Evolutionary conservation across 2,329 filamentous ascomycete species (phyloP).

Genomic region (Fusarium buharicum): DNA sequence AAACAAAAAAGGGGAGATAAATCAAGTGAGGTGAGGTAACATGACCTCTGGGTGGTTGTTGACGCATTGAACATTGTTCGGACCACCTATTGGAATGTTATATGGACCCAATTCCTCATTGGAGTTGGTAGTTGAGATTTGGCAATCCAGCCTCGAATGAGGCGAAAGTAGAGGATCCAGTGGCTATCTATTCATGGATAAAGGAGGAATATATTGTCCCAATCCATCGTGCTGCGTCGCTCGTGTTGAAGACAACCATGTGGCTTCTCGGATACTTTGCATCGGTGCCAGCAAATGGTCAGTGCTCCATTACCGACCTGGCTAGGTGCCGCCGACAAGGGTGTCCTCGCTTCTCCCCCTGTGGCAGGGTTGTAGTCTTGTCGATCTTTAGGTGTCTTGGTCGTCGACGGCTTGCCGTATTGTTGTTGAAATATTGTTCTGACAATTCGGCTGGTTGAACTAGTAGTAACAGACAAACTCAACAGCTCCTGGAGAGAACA

Average conservation of each 20-base stretch:
- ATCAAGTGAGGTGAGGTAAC: slow-evolving; percentile 37
- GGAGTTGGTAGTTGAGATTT: slow-evolving; percentile 3
- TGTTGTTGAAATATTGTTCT: not conserved
- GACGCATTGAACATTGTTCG: slow-evolving; percentile 26
- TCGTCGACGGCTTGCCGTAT: not conserved
- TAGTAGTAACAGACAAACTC: too few relatives aligned
- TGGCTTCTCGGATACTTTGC: slow-evolving; percentile 35
- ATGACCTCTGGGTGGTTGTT: slow-evolving; percentile 31
- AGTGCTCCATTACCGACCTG: slow-evolving; percentile 33
- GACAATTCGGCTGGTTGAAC: not conserved
- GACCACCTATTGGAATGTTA: slow-evolving; percentile 31
- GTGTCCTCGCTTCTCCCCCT: slow-evolving; percentile 21
- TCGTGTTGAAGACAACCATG: slow-evolving; percentile 31
- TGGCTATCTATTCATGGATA: not conserved
- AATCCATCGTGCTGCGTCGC: slow-evolving; percentile 6
- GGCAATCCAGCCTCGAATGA: slow-evolving; percentile 1
- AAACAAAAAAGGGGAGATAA: slow-evolving; percentile 26
- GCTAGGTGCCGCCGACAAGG: slow-evolving; percentile 1
- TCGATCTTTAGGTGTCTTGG: slow-evolving; percentile 28
- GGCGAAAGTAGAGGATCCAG: not conserved
- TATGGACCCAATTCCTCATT: slow-evolving; percentile 22
- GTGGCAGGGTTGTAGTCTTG: slow-evolving; percentile 9
- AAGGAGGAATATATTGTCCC: not conserved
- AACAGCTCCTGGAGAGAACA: too few relatives aligned
- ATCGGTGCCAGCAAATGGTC: slow-evolving; percentile 38